phyloP scores from a whole-genome alignment of 2,329 filamentous ascomycete species.

The Chalara sp. region DNA sequence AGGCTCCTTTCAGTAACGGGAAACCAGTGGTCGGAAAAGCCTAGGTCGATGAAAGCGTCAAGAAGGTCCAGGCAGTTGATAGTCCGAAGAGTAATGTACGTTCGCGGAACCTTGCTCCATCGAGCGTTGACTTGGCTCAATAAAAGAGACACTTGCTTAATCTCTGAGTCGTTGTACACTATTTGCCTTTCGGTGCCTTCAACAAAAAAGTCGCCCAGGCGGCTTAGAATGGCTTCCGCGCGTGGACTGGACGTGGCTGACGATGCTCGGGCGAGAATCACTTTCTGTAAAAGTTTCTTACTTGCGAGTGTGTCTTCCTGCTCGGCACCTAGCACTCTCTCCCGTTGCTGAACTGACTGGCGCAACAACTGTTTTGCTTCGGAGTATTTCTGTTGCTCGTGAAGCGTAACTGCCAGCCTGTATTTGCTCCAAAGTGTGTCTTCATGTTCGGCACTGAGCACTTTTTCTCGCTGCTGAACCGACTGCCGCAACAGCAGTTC shows the following conservation, averaged over 20 bases:
- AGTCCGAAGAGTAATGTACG: slow-evolving; percentile 23
- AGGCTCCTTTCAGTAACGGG: slow-evolving; percentile 18
- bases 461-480: background rate
- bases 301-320: background rate
- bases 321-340: background rate
- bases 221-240: background rate
- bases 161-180: background rate
- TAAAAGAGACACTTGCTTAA: background rate
- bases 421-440: background rate
- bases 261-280: background rate
- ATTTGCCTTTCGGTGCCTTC: background rate
- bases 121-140: background rate
- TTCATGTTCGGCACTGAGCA: background rate
- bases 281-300: background rate
- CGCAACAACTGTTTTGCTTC: background rate
- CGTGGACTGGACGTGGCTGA: background rate
- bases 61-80: slow-evolving; percentile 19
- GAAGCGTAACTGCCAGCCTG: background rate
- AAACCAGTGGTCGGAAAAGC: slow-evolving; percentile 24
- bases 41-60: slow-evolving; percentile 16
- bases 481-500: background rate
- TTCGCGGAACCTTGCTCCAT: slow-evolving; percentile 15
- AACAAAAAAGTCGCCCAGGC: background rate
- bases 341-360: background rate
- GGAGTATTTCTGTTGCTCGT: background rate